Percentiles rank a stretch among this genome's conserved stretches.
These are phyloP conservation scores for Kodamaea kaohsiungensis DNA, from an alignment of 805 yeast species.

Conservation along the genomic window DNA sequence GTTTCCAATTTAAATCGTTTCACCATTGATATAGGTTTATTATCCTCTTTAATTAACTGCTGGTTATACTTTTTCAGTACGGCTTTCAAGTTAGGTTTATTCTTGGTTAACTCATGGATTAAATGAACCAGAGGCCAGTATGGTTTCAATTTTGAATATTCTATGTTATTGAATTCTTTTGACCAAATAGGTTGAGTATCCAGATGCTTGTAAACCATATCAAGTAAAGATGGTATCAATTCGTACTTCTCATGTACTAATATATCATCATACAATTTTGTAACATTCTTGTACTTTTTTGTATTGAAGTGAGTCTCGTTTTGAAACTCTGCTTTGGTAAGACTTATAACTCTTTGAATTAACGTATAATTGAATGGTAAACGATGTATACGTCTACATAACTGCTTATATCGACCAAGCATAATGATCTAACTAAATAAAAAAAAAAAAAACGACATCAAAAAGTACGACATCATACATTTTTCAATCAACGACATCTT, in stretches of 20 bases:
- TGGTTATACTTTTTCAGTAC: slow-evolving; percentile 16
- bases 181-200: slow-evolving; percentile 21
- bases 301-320: slow-evolving; percentile 9
- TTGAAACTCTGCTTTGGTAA: slow-evolving; percentile 12
- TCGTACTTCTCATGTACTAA: slow-evolving; percentile 29
- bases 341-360: background rate
- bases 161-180: slow-evolving; percentile 18
- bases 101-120: slow-evolving; percentile 24
- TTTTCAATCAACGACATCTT: background rate
- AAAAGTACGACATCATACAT: background rate
- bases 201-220: slow-evolving; percentile 25
- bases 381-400: slow-evolving; percentile 26
- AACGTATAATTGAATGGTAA: slow-evolving; percentile 30
- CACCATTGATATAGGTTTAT: slow-evolving; percentile 16
- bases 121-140: slow-evolving; percentile 40
- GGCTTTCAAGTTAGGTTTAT: slow-evolving; percentile 5
- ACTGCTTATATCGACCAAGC: slow-evolving; percentile 19
- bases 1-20: slow-evolving; percentile 12
- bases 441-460: background rate
- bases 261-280: slow-evolving; percentile 24
- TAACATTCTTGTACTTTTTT: slow-evolving; percentile 14
- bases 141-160: slow-evolving; percentile 22
- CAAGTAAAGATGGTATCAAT: slow-evolving; percentile 25
- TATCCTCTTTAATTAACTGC: slow-evolving; percentile 14
- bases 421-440: background rate